phyloP scores from a whole-genome alignment of 495 filamentous ascomycete genomes.

The Neurospora hispaniola region DNA sequence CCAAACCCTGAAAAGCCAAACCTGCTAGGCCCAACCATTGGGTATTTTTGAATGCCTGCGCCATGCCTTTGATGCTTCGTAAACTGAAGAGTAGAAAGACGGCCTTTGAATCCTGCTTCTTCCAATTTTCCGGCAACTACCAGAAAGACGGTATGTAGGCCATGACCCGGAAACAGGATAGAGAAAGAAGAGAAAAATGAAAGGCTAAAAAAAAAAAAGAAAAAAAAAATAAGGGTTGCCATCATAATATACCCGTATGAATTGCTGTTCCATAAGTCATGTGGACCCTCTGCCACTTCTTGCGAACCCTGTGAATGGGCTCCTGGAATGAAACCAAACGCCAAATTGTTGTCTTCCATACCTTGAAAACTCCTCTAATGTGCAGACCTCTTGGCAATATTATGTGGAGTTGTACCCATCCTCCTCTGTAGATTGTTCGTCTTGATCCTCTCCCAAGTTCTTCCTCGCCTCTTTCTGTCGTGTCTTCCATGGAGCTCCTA shows the following conservation, averaged over 20 bases:
- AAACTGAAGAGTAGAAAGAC: neutral
- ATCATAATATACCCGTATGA: neutral
- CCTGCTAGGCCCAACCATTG: neutral
- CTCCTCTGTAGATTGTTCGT: neutral
- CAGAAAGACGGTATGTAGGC: neutral
- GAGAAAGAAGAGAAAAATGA: neutral
- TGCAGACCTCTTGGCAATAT: neutral
- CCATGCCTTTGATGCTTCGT: neutral
- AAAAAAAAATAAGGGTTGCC: neutral
- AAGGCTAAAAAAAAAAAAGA: neutral
- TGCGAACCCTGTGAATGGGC: neutral
- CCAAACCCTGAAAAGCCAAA: neutral
- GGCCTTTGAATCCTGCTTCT: neutral
- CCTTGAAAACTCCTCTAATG: neutral
- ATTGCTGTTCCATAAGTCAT: constrained; percentile 1
- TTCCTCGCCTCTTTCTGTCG: neutral
- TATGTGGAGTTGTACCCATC: neutral
- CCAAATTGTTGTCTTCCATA: neutral
- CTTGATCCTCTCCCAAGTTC: neutral
- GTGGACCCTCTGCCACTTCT: neutral
- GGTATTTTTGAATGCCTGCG: neutral
- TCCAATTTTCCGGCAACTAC: neutral
- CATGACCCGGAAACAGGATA: neutral
- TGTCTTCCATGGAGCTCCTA: neutral
- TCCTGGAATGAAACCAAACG: neutral